These are phyloP conservation scores for Brassica cretica DNA, from an alignment of 345 rosid genomes.

Conservation along the genomic window DNA sequence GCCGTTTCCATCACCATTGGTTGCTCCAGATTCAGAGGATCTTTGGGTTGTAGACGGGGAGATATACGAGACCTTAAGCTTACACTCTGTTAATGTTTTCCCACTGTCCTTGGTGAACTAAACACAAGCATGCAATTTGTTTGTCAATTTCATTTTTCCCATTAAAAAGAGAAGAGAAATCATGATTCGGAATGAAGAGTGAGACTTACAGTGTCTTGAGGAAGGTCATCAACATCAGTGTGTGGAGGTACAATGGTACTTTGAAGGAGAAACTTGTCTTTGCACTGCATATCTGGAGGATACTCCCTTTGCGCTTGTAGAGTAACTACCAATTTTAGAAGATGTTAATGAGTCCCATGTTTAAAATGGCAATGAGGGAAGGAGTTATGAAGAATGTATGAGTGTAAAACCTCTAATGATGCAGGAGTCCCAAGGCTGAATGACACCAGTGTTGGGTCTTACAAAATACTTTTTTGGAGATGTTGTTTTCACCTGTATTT, in stretches of 20 bases:
- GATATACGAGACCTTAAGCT: slow-evolving; percentile 75
- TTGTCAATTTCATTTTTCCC: background rate
- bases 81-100: slow-evolving; percentile 69
- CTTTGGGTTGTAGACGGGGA: slow-evolving; percentile 57
- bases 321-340: slow-evolving; percentile 56
- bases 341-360: background rate
- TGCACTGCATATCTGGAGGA: slow-evolving; percentile 92
- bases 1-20: slow-evolving; percentile 47
- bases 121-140: background rate
- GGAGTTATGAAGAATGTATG: background rate
- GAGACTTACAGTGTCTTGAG: slow-evolving; percentile 70
- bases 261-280: slow-evolving; percentile 94
- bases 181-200: background rate
- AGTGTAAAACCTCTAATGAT: slow-evolving; percentile 60
- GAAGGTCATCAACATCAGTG: slow-evolving; percentile 81
- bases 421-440: slow-evolving; percentile 80
- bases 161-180: background rate
- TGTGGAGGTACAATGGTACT: slow-evolving; percentile 75
- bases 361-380: background rate
- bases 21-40: slow-evolving; percentile 52
- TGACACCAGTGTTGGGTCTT: slow-evolving; percentile 84
- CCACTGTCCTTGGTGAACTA: slow-evolving; percentile 83
- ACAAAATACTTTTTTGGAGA: slow-evolving; percentile 98
- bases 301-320: slow-evolving; percentile 84
- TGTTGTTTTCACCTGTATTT: slow-evolving; percentile 85